Percentiles rank a stretch among this genome's conserved stretches.
These are phyloP conservation scores for Fusarium papillatum DNA, from an alignment of 2,329 filamentous ascomycete genomes.

Conservation along the genomic window DNA sequence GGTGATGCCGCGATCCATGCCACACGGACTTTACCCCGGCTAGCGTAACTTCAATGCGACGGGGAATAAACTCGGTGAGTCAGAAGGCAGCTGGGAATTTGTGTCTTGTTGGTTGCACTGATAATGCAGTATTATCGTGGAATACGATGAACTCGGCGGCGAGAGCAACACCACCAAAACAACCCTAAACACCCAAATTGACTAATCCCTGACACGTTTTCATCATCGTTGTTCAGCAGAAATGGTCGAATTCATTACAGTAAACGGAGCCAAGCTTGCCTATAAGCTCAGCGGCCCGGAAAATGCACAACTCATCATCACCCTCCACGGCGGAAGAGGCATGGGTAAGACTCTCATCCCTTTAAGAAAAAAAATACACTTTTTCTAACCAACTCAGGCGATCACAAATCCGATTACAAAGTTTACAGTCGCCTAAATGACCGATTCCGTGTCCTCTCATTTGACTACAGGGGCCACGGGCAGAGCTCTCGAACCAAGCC, in stretches of 20 bases:
- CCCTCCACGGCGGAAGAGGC: conserved; percentile 33
- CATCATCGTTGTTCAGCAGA: neutral
- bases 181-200: neutral
- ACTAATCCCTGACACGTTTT: neutral
- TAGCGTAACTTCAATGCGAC: neutral
- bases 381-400: conserved; percentile 9
- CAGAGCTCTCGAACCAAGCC: conserved; percentile 35
- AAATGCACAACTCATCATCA: conserved; percentile 31
- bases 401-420: conserved; percentile 29
- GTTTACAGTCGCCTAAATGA: conserved; percentile 26
- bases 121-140: neutral
- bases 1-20: neutral
- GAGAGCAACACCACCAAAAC: neutral
- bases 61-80: neutral
- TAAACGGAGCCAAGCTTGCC: conserved; percentile 30
- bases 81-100: neutral
- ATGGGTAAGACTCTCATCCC: conserved; percentile 19
- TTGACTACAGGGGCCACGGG: conserved; percentile 34
- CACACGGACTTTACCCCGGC: neutral
- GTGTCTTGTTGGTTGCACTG: neutral
- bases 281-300: conserved; percentile 23
- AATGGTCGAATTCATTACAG: conserved; percentile 18
- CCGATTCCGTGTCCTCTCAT: conserved; percentile 25
- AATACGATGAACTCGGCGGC: neutral
- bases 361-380: neutral